These are phyloP conservation scores for Teratosphaeriaceae sp. DNA, from an alignment of 2,329 filamentous ascomycete genomes.

Conservation along the genomic window DNA sequence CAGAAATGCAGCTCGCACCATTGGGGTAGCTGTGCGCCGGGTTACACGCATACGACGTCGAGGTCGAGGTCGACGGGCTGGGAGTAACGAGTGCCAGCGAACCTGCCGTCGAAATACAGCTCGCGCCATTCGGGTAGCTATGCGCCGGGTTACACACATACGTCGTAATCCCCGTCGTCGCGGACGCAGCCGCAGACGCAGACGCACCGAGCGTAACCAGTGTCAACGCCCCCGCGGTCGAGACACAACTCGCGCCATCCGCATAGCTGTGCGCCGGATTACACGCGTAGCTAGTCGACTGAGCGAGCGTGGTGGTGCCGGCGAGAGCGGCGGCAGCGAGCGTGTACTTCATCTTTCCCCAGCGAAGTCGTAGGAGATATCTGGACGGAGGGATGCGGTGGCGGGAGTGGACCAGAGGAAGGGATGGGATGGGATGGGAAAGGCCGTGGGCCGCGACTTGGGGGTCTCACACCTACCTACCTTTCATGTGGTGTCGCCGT, in stretches of 20 bases:
- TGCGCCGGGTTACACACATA: constrained; percentile 17
- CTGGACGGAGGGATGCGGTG: background rate
- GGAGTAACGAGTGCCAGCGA: constrained; percentile 13
- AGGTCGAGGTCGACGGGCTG: too few species aligned
- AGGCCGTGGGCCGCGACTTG: too few species aligned
- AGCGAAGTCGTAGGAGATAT: background rate
- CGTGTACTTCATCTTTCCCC: background rate
- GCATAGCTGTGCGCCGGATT: constrained; percentile 9
- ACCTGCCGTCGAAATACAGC: constrained; percentile 12
- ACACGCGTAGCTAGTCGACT: background rate
- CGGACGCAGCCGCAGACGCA: constrained; percentile 8
- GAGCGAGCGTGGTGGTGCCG: background rate
- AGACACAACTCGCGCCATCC: constrained; percentile 13
- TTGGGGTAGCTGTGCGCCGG: constrained; percentile 16
- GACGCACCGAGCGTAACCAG: background rate
- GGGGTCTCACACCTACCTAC: too few species aligned
- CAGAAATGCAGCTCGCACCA: constrained; percentile 12
- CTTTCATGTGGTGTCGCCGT: too few species aligned
- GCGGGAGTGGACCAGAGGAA: background rate
- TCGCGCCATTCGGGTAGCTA: constrained; percentile 13
- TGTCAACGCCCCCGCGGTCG: background rate
- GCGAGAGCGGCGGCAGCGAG: background rate
- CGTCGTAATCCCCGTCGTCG: constrained; percentile 6
- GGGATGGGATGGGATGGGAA: too few species aligned
- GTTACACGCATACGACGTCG: constrained; percentile 13